A percentile compares a stretch with the other conserved stretches of the same genome.
Conservation (phyloP, 176 grass and related monocot species). For the Urochloa ruziziensis region DNA sequence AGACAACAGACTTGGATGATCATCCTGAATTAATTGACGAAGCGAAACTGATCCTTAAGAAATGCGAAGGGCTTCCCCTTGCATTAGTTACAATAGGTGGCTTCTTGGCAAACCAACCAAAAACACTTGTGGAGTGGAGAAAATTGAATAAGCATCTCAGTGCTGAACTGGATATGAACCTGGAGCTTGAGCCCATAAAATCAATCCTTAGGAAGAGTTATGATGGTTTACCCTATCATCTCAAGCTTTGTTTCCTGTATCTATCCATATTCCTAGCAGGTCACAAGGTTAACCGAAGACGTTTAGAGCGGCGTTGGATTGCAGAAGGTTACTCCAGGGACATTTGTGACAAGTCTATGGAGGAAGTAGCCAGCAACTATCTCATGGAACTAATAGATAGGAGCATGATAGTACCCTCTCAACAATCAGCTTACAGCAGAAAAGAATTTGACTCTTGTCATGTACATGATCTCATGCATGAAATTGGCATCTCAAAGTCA, state of each 20-base stretch:
- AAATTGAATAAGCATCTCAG: conserved; percentile 25
- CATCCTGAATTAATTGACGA: not conserved
- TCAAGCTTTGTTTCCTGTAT: conserved; percentile 43
- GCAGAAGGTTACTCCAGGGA: conserved; percentile 22
- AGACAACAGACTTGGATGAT: no score
- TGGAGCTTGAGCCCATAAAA: not conserved
- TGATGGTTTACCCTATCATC: conserved; percentile 36
- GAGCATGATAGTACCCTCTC: conserved; percentile 22
- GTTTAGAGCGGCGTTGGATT: conserved; percentile 16
- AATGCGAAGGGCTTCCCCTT: conserved; percentile 27
- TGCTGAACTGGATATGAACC: conserved; percentile 23
- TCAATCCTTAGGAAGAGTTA: conserved; percentile 7
- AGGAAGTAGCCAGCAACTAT: not conserved
- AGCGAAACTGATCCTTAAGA: conserved; percentile 10
- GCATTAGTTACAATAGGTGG: conserved; percentile 46
- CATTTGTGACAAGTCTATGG: not conserved
- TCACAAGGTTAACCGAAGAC: not conserved
- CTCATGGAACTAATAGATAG: conserved; percentile 9
- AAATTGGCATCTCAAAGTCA: conserved; percentile 22
- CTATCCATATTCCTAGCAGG: conserved; percentile 16
- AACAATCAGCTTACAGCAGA: not conserved
- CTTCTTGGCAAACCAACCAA: conserved; percentile 14
- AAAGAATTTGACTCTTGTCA: not conserved
- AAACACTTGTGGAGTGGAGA: not conserved
- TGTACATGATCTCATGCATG: conserved; percentile 39